phyloP scores from a whole-genome alignment of 805 yeast genomes.

The Saturnispora zaruensis region DNA sequence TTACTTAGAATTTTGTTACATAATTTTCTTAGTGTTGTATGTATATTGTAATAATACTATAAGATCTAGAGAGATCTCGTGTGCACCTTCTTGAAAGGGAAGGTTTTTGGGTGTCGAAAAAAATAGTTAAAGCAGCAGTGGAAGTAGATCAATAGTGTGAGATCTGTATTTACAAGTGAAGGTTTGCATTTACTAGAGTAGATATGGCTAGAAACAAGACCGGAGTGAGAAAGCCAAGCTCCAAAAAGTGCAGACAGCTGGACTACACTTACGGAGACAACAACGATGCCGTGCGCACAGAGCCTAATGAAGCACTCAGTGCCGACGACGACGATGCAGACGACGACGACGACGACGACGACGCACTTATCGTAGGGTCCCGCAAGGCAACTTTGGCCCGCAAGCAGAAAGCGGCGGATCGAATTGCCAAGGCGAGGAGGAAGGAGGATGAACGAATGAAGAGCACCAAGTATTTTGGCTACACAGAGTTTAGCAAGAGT shows the following conservation, averaged over 20 bases:
- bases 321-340: neutral
- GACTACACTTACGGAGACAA: neutral
- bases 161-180: no score
- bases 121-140: no score
- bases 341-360: constrained; percentile 1
- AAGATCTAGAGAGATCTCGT: no score
- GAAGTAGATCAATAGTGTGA: no score
- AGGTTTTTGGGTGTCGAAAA: no score
- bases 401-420: neutral
- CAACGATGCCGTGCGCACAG: neutral
- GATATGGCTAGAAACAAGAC: neutral
- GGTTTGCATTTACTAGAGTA: no score
- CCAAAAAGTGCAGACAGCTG: neutral
- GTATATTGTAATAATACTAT: no score
- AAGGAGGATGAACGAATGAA: neutral
- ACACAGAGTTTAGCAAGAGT: constrained; percentile 9
- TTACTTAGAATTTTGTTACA: no score
- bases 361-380: constrained; percentile 16
- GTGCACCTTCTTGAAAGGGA: no score
- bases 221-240: neutral
- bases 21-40: no score
- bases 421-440: neutral
- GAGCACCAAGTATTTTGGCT: constrained; percentile 10
- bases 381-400: neutral
- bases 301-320: no score